A percentile compares a stretch with the other conserved stretches of the same genome.
These are phyloP conservation scores for Zygosaccharomyces bailii DNA, from an alignment of 805 yeast genomes.

Conservation along the genomic window DNA sequence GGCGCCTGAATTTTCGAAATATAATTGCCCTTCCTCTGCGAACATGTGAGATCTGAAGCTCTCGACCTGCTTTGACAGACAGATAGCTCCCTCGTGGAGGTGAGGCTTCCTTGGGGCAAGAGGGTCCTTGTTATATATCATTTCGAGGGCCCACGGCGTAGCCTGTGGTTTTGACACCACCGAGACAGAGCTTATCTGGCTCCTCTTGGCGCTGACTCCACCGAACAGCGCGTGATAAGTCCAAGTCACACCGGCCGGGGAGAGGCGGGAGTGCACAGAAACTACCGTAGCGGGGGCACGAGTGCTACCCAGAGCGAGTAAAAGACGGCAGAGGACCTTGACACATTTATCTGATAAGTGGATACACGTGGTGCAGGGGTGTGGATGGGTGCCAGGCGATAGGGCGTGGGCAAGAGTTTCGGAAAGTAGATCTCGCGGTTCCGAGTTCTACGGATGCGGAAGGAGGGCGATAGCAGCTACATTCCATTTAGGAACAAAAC, in stretches of 20 bases:
- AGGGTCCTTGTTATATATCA: neutral
- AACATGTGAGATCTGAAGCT: neutral
- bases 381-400: neutral
- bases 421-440: constrained; percentile 1
- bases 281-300: constrained; percentile 2
- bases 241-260: constrained; percentile 1
- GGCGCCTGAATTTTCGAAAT: constrained; percentile 1
- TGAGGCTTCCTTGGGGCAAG: neutral
- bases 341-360: neutral
- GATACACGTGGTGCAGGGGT: neutral
- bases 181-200: neutral
- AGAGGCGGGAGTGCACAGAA: constrained; percentile 5
- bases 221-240: constrained; percentile 1
- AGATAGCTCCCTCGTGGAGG: neutral
- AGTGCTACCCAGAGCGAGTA: neutral
- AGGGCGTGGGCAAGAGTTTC: neutral
- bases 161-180: neutral
- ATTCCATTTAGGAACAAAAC: neutral
- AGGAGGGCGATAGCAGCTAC: neutral
- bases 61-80: neutral
- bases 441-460: constrained; percentile 1
- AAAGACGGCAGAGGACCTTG: neutral
- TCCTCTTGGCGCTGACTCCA: neutral
- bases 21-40: constrained; percentile 6
- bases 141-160: neutral